A percentile compares a stretch with the other conserved stretches of the same genome.
phyloP scores from a whole-genome alignment of 257 asterid species.

The Fraxinus cuspidata region DNA sequence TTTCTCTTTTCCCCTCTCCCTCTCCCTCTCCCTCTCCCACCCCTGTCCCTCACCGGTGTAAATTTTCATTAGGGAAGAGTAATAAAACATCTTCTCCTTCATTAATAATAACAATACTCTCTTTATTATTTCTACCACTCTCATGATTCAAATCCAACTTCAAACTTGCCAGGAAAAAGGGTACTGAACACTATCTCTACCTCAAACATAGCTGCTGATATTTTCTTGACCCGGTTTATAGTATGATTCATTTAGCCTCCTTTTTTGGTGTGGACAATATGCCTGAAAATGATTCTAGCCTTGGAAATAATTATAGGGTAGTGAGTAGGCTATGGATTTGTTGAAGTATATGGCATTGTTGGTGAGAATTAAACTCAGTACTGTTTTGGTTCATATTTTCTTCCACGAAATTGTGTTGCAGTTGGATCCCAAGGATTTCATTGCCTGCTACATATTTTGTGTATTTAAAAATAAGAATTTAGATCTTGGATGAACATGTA shows the following conservation, averaged over 20 bases:
- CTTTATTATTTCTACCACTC: constrained; percentile 5
- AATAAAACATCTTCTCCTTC: constrained; percentile 29
- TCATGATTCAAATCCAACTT: constrained; percentile 43
- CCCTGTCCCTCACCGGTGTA: no score
- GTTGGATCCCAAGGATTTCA: constrained; percentile 49
- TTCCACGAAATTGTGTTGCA: constrained; percentile 15
- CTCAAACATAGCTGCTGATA: constrained; percentile 18
- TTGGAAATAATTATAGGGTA: constrained; percentile 34
- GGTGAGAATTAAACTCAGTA: constrained; percentile 13
- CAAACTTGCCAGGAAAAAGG: constrained; percentile 43
- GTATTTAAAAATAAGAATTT: neutral
- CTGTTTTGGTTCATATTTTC: constrained; percentile 37
- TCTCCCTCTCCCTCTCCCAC: no score
- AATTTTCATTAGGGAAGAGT: no score
- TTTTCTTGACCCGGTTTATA: constrained; percentile 8
- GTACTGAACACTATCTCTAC: constrained; percentile 2
- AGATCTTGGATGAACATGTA: constrained; percentile 21
- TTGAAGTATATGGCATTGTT: constrained; percentile 34
- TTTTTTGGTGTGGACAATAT: constrained; percentile 26
- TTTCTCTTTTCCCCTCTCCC: no score
- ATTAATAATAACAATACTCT: neutral
- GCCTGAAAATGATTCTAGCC: constrained; percentile 33
- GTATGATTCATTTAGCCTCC: neutral
- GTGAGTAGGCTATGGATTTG: constrained; percentile 39
- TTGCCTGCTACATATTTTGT: constrained; percentile 47